Evolutionary conservation across 2,329 filamentous ascomycete species (phyloP).

Genomic region (Thyridium curvatum): DNA sequence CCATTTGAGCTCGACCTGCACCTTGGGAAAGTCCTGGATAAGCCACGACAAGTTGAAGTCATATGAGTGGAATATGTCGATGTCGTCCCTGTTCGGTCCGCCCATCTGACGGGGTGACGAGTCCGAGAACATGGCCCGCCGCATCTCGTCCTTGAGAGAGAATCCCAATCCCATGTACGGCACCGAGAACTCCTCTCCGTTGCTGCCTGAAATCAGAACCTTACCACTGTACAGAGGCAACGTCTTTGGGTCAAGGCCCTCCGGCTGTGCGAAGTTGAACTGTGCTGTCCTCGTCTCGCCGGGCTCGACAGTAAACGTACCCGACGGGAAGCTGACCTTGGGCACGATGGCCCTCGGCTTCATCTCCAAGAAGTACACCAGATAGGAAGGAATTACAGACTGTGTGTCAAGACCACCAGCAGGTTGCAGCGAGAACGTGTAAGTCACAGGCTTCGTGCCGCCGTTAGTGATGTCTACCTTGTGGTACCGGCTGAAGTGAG

Average conservation of each 20-base stretch:
- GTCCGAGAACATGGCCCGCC: conserved; percentile 5
- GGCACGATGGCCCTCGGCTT: conserved; percentile 8
- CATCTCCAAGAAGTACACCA: conserved; percentile 8
- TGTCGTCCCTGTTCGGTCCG: conserved; percentile 3
- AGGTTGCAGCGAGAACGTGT: conserved; percentile 20
- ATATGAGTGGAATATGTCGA: conserved; percentile 10
- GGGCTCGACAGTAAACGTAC: conserved; percentile 14
- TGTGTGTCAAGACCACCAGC: conserved; percentile 28
- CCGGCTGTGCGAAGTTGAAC: conserved; percentile 17
- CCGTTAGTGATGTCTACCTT: conserved; percentile 27
- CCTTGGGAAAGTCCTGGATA: conserved; percentile 20
- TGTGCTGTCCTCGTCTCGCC: conserved; percentile 15
- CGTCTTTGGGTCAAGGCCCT: conserved; percentile 11
- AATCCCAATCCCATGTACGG: conserved; percentile 19
- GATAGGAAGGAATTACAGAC: conserved; percentile 4
- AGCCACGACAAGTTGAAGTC: conserved; percentile 16
- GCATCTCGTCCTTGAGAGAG: background rate
- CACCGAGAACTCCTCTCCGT: conserved; percentile 22
- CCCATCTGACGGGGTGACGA: conserved; percentile 11
- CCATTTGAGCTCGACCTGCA: conserved; percentile 15
- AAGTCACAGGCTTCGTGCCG: conserved; percentile 24
- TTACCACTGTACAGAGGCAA: conserved; percentile 27
- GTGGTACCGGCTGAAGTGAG: conserved; percentile 25
- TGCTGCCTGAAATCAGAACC: conserved; percentile 20
- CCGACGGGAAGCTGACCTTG: conserved; percentile 8